Evolutionary conservation across 2,329 filamentous ascomycete species (phyloP).

Genomic region (Westerdykella aurantiaca): DNA sequence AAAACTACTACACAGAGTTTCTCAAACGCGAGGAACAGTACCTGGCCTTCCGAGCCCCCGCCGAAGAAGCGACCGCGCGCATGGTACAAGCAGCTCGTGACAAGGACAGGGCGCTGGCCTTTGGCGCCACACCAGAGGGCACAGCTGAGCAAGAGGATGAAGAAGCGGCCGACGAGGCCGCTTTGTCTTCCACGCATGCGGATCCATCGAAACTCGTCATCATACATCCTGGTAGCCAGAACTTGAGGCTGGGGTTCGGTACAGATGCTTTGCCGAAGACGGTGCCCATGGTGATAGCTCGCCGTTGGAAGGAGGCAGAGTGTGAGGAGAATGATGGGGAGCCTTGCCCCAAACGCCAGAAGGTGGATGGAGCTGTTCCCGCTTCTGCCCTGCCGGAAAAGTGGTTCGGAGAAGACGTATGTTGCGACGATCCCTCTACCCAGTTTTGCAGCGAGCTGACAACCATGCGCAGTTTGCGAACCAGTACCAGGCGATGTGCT

Average conservation of each 20-base stretch:
- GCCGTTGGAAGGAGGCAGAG: conserved; percentile 71
- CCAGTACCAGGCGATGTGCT: conserved; percentile 72
- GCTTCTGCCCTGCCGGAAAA: conserved; percentile 62
- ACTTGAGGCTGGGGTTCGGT: conserved; percentile 88
- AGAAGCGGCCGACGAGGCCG: conserved; percentile 26
- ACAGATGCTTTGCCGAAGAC: conserved; percentile 93
- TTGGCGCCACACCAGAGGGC: conserved; percentile 43
- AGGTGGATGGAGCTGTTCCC: conserved; percentile 57
- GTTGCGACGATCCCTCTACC: not conserved
- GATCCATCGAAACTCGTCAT: conserved; percentile 89
- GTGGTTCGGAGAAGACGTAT: conserved; percentile 78
- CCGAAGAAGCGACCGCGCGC: conserved; percentile 76
- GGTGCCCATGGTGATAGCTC: conserved; percentile 86
- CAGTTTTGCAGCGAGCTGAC: conserved; percentile 3
- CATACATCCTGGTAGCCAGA: conserved; percentile 92
- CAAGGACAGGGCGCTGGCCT: conserved; percentile 75
- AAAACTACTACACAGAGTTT: conserved; percentile 94
- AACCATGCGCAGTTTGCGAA: conserved; percentile 42
- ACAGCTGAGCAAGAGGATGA: conserved; percentile 22
- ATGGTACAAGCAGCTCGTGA: conserved; percentile 85
- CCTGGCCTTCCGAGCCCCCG: conserved; percentile 78
- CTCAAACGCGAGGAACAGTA: conserved; percentile 98
- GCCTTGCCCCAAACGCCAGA: conserved; percentile 64
- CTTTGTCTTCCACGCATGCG: conserved; percentile 42
- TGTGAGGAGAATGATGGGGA: conserved; percentile 75